These are phyloP conservation scores for Epichloe uncinata DNA, from an alignment of 2,329 filamentous ascomycete species.

Conservation along the genomic window DNA sequence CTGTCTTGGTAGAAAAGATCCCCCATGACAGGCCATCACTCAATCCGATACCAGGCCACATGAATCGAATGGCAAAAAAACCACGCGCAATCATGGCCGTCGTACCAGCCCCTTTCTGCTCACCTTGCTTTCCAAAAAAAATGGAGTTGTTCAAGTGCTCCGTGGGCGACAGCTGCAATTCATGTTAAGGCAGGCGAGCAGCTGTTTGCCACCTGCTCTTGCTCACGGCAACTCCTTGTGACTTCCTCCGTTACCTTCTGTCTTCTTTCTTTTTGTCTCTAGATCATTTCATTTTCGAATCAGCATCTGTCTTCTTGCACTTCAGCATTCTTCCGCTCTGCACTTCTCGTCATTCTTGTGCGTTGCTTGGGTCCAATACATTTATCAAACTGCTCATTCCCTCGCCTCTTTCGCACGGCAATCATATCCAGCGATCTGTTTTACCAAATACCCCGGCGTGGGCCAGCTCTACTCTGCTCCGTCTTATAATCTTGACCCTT, in stretches of 20 bases:
- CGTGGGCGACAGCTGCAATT: too few species aligned
- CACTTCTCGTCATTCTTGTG: neutral
- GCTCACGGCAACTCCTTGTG: neutral
- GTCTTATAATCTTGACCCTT: constrained; percentile 6
- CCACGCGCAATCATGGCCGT: too few species aligned
- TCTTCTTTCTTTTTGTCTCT: neutral
- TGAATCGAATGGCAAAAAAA: too few species aligned
- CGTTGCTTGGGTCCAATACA: neutral
- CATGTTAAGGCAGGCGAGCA: neutral
- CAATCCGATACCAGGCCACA: too few species aligned
- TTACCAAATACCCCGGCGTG: constrained; percentile 7
- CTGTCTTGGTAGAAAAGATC: too few species aligned
- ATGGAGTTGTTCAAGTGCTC: neutral
- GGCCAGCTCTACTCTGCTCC: constrained; percentile 5
- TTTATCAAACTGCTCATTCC: neutral
- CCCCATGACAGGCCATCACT: too few species aligned
- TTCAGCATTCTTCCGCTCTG: neutral
- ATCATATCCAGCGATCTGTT: neutral
- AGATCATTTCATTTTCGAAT: neutral
- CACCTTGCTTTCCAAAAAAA: neutral
- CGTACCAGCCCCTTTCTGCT: too few species aligned
- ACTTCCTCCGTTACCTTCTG: neutral
- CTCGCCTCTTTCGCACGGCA: neutral
- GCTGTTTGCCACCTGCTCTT: neutral
- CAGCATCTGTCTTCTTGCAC: neutral